Evolutionary conservation across 1,284 basidiomycete genomes (phyloP).

Genomic region (Pseudozyma pruni): DNA sequence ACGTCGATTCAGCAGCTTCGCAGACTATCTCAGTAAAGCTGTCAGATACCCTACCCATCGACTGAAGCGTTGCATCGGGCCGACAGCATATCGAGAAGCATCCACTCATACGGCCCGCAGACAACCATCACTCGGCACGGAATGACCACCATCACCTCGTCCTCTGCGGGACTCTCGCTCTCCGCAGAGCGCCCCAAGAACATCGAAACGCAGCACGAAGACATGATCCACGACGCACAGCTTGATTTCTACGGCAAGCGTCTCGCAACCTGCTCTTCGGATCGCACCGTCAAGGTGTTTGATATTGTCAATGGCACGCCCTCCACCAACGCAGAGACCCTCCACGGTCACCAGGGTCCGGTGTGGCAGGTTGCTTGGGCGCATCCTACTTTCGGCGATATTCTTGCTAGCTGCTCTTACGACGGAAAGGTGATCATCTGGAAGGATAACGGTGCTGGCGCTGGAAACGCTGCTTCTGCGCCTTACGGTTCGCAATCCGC

Average conservation of each 20-base stretch:
- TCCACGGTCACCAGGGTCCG: constrained; percentile 81
- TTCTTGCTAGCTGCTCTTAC: constrained; percentile 96
- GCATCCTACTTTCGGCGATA: constrained; percentile 89
- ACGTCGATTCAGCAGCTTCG: background rate
- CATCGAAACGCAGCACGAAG: constrained; percentile 66
- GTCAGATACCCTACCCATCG: background rate
- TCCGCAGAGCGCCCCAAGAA: constrained; percentile 54
- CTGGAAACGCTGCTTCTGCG: constrained; percentile 70
- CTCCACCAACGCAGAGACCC: constrained; percentile 71
- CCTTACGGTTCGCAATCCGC: constrained; percentile 44
- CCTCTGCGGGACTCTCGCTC: constrained; percentile 38
- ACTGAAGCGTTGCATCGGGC: background rate
- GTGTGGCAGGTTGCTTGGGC: constrained; percentile 99
- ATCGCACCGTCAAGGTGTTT: constrained; percentile 94
- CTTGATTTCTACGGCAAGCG: constrained; percentile 97
- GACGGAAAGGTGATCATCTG: constrained; percentile 98
- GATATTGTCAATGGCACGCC: constrained; percentile 89
- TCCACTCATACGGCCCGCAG: no score
- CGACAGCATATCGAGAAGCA: no score
- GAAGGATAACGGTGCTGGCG: constrained; percentile 78
- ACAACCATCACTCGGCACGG: background rate
- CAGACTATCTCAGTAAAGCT: no score
- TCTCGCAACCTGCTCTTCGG: constrained; percentile 94
- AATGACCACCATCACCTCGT: constrained; percentile 36
- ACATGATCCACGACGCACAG: constrained; percentile 84